phyloP scores from a whole-genome alignment of 306 rosid species.

The Arachis stenosperma region DNA sequence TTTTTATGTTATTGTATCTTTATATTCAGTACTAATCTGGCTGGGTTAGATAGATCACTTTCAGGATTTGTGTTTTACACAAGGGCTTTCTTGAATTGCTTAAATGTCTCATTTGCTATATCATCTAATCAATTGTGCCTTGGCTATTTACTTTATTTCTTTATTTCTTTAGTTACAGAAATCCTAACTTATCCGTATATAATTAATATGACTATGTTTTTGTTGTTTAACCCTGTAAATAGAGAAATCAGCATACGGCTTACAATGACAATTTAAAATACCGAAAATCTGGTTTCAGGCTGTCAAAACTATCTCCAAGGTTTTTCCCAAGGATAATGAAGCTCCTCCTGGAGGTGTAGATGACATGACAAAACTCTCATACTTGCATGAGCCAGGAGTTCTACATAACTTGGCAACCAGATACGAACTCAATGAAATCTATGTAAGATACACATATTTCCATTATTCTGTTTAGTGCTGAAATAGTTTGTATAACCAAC shows the following conservation, averaged over 20 bases:
- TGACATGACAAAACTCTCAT: slow-evolving; percentile 99
- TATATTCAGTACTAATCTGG: neutral
- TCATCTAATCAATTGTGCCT: neutral
- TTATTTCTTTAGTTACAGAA: neutral
- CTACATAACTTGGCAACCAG: slow-evolving; percentile 91
- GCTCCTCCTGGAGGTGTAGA: slow-evolving; percentile 99
- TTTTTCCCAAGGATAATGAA: slow-evolving; percentile 94
- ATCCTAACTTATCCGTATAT: neutral
- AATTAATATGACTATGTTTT: no score
- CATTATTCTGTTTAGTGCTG: neutral
- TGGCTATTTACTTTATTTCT: neutral
- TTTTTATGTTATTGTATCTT: neutral
- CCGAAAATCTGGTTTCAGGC: slow-evolving; percentile 60
- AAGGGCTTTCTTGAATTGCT: neutral
- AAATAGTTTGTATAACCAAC: slow-evolving; percentile 34
- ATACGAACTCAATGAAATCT: slow-evolving; percentile 98
- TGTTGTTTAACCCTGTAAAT: neutral
- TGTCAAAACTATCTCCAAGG: slow-evolving; percentile 78
- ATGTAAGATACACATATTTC: slow-evolving; percentile 60
- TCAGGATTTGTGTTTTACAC: neutral
- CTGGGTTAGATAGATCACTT: neutral
- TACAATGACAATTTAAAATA: slow-evolving; percentile 32
- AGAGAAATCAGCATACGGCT: neutral
- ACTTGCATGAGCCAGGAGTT: slow-evolving; percentile 99
- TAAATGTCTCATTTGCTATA: neutral